These are phyloP conservation scores for Syzygium grande DNA, from an alignment of 345 rosid genomes.

Conservation along the genomic window DNA sequence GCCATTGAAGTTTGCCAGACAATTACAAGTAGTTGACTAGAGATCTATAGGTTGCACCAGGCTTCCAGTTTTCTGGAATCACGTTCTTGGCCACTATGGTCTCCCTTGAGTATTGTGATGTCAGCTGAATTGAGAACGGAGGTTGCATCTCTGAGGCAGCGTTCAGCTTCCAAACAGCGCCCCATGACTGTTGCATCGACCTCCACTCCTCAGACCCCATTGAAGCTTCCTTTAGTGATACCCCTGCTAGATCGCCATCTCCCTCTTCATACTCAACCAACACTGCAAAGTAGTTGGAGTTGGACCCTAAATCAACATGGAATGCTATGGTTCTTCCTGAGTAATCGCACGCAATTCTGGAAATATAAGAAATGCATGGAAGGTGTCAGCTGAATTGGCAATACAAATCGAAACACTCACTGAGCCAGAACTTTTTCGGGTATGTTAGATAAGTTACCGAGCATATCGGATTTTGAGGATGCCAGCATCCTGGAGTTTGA, in stretches of 20 bases:
- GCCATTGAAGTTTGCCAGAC: background rate
- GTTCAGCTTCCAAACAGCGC: slow-evolving; percentile 50
- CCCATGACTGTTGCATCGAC: slow-evolving; percentile 47
- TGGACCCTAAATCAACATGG: slow-evolving; percentile 36
- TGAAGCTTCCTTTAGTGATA: slow-evolving; percentile 13
- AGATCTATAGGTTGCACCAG: slow-evolving; percentile 35
- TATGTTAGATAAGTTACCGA: slow-evolving; percentile 7
- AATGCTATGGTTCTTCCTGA: slow-evolving; percentile 23
- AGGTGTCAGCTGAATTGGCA: background rate
- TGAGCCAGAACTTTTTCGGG: too few species aligned
- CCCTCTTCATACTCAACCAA: slow-evolving; percentile 37
- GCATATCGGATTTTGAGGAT: slow-evolving; percentile 21
- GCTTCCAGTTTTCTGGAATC: slow-evolving; percentile 46
- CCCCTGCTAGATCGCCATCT: slow-evolving; percentile 34
- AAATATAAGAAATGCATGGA: background rate
- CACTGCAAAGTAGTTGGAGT: slow-evolving; percentile 29
- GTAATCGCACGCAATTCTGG: slow-evolving; percentile 33
- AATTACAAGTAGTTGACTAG: slow-evolving; percentile 20
- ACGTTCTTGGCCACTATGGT: slow-evolving; percentile 29
- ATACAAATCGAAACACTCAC: background rate
- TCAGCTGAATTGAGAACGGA: slow-evolving; percentile 31
- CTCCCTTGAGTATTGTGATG: slow-evolving; percentile 24
- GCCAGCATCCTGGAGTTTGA: slow-evolving; percentile 31
- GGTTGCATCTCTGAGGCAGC: slow-evolving; percentile 21
- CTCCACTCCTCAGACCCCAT: slow-evolving; percentile 17